Evolutionary conservation across 305 asterid genomes (phyloP), one percentile per base, ranked within the genome.

Genomic region (Fraxinus angustifolia): DNA sequence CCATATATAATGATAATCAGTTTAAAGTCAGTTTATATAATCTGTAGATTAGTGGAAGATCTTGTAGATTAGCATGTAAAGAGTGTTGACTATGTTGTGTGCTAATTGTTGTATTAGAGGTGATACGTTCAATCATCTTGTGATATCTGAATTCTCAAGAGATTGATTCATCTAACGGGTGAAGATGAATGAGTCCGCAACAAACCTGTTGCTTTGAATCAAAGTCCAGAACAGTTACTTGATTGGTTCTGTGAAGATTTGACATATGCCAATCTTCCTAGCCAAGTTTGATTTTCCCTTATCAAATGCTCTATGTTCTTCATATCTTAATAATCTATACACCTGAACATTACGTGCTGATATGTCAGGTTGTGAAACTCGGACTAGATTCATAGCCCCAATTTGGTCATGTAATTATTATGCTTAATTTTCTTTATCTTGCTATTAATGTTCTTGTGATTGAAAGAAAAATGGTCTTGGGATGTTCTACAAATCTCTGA

Each of bases 401-500:
- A 68, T 42, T 48, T 17, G 67, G 14, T 35, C 60, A 10, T 79
- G 45, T 65, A 62, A 36, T 73, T 60, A 34, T 81, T 82, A 30
- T 31, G 71, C 28, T 42, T 53, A 34, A 45, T 48, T 78, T 65
- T 28, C 23, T 28, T 75, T 35, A 17, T 79, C 6, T 45, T 68
- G 65, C 35, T 76, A 19, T 70, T 81, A 62, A 58, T 19, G 58
- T 2, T 8, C 77, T 65, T 73, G 33, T 53, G 53, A 71, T 79
- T 50, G 26, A 71, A 31, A 0, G 50, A 42, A 78, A 45, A 45
- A 26, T 33, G 30, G 67, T 77, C 16, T 21, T 2, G 14, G 14
- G 33, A 60, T 60, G 14, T 73, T 67, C 77, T 33, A 42, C 71
- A 80, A 60, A 75, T 35, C 62, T 48, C 40, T 82, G 48, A 85